These are phyloP conservation scores for Abrus precatorius DNA, from an alignment of 306 rosid genomes.

Conservation along the genomic window DNA sequence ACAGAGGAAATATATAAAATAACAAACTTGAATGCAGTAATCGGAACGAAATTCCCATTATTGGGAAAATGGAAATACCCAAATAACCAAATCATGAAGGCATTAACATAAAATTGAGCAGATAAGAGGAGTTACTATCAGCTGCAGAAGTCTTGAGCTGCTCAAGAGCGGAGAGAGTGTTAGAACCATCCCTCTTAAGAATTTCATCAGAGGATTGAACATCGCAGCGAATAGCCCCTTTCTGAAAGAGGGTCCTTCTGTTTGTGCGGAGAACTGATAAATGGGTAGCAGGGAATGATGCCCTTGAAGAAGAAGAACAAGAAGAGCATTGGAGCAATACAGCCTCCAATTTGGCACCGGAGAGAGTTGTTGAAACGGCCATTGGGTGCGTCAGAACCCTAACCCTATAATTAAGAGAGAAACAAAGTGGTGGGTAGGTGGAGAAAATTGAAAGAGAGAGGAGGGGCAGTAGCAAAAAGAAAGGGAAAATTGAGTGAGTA, in stretches of 20 bases:
- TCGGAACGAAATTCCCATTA: not conserved
- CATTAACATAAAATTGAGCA: constrained; percentile 27
- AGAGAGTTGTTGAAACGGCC: constrained; percentile 68
- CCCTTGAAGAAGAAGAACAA: constrained; percentile 54
- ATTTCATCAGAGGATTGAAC: constrained; percentile 58
- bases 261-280: constrained; percentile 45
- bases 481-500: not conserved
- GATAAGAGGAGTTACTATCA: constrained; percentile 65
- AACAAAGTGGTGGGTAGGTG: not conserved
- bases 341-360: constrained; percentile 64
- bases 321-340: constrained; percentile 58
- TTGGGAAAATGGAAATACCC: not conserved
- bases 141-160: constrained; percentile 90
- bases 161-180: constrained; percentile 78
- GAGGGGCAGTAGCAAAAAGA: not conserved
- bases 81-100: not conserved
- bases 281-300: constrained; percentile 37
- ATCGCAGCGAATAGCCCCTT: constrained; percentile 74
- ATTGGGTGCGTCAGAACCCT: constrained; percentile 53
- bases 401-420: constrained; percentile 41
- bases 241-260: constrained; percentile 54
- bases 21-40: not conserved
- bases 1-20: not conserved
- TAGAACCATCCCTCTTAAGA: constrained; percentile 46
- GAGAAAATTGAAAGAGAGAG: not conserved